These are phyloP conservation scores for Rhamnella rubrinervis DNA, from an alignment of 331 rosid genomes.

Conservation along the genomic window DNA sequence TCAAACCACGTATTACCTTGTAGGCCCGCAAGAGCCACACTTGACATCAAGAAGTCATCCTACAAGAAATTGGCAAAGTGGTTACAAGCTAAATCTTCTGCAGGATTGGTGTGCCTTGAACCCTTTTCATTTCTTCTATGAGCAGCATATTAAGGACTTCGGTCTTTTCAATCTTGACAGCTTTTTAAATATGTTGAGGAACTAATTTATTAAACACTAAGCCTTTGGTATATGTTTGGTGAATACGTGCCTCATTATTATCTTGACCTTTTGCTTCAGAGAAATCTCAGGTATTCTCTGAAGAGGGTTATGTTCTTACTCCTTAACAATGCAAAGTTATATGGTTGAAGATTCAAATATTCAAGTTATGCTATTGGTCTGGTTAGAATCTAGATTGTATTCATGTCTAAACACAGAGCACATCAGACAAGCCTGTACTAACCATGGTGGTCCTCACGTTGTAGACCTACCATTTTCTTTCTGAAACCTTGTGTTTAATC, in stretches of 20 bases:
- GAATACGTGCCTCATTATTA: too few relatives aligned
- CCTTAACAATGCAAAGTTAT: not conserved
- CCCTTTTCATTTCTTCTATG: constrained; percentile 9
- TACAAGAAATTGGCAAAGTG: constrained; percentile 91
- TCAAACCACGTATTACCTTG: constrained; percentile 85
- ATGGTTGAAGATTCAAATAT: not conserved
- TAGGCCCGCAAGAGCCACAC: constrained; percentile 77
- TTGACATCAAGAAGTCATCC: constrained; percentile 91
- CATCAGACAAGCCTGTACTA: too few relatives aligned
- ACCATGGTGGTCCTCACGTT: too few relatives aligned
- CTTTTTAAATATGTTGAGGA: not conserved
- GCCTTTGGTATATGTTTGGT: not conserved
- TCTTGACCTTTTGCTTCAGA: too few relatives aligned
- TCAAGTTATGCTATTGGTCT: too few relatives aligned
- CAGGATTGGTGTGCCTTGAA: constrained; percentile 61
- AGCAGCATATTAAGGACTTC: not conserved
- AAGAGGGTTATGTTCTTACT: too few relatives aligned
- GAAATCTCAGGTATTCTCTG: too few relatives aligned
- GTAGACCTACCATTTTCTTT: too few relatives aligned
- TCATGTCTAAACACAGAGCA: too few relatives aligned
- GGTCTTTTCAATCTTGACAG: not conserved
- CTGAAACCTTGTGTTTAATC: too few relatives aligned
- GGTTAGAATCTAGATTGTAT: too few relatives aligned
- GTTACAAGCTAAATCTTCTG: constrained; percentile 71
- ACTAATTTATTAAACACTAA: not conserved